Conservation (phyloP, 2,329 filamentous ascomycete genomes). For the Aspergillus fumigatiaffinis region DNA sequence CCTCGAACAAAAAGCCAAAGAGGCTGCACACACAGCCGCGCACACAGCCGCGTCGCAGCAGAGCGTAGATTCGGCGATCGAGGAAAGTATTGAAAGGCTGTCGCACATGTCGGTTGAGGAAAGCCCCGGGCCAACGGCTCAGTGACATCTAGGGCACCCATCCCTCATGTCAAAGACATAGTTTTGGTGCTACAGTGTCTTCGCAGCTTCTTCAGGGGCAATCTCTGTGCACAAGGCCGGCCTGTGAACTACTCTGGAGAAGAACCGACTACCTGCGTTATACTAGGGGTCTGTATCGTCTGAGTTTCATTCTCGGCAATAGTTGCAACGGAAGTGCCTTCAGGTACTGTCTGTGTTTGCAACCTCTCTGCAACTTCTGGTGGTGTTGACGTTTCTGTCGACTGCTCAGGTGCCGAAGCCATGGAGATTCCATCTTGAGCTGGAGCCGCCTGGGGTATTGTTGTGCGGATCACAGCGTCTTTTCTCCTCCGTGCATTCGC, state of each 20-base stretch:
- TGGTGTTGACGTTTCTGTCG: not conserved
- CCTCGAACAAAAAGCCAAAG: slow-evolving; percentile 39
- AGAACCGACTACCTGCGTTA: slow-evolving; percentile 5
- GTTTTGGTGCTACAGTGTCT: not conserved
- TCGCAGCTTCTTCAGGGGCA: not conserved
- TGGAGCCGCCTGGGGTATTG: slow-evolving; percentile 19
- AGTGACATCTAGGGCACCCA: slow-evolving; percentile 9
- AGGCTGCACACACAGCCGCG: slow-evolving; percentile 32
- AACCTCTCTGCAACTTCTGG: slow-evolving; percentile 1
- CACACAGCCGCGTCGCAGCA: slow-evolving; percentile 23
- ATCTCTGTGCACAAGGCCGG: not conserved
- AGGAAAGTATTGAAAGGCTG: slow-evolving; percentile 37
- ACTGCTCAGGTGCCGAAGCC: slow-evolving; percentile 1
- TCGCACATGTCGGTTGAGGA: slow-evolving; percentile 42
- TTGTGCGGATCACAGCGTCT: slow-evolving; percentile 26
- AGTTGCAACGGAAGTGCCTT: slow-evolving; percentile 2
- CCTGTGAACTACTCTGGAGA: slow-evolving; percentile 1
- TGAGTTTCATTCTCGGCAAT: slow-evolving; percentile 5
- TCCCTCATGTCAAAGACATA: not conserved
- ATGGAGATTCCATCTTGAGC: slow-evolving; percentile 3
- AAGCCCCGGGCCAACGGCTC: slow-evolving; percentile 17
- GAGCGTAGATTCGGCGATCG: slow-evolving; percentile 29
- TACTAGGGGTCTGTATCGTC: slow-evolving; percentile 3
- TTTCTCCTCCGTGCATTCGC: slow-evolving; percentile 63
- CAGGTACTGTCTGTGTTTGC: not conserved